A percentile compares a stretch with the other conserved stretches of the same genome.
Conservation (phyloP, 768 basidiomycete genomes). For the Mycena amicta region DNA sequence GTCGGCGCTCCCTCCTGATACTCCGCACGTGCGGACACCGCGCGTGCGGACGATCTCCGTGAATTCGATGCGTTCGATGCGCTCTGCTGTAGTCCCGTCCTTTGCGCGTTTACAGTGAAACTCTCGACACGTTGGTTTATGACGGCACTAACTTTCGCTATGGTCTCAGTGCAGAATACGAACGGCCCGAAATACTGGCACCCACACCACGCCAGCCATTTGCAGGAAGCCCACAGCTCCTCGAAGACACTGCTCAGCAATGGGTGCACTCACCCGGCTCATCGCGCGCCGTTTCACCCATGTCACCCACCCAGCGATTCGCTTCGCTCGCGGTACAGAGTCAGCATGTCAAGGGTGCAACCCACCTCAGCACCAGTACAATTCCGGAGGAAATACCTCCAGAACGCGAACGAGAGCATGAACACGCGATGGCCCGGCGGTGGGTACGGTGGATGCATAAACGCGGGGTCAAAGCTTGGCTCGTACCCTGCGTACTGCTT, state of each 20-base stretch:
- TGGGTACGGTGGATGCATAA: conserved; percentile 86
- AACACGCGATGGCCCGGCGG: conserved; percentile 50
- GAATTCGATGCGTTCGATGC: conserved; percentile 24
- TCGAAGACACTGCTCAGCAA: conserved; percentile 14
- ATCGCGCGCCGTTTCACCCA: conserved; percentile 20
- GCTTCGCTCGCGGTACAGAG: neutral
- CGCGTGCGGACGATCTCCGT: conserved; percentile 36
- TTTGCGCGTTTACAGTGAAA: conserved; percentile 13
- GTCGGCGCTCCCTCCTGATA: conserved; percentile 42
- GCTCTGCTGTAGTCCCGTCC: neutral
- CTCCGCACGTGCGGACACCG: conserved; percentile 29
- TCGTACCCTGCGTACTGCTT: conserved; percentile 58
- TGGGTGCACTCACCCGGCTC: conserved; percentile 11
- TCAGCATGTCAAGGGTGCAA: conserved; percentile 13
- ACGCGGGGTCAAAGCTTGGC: conserved; percentile 58
- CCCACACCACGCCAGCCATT: conserved; percentile 18
- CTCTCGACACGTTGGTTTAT: too few species aligned
- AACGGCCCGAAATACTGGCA: conserved; percentile 21
- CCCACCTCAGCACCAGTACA: conserved; percentile 14
- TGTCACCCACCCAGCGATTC: conserved; percentile 14
- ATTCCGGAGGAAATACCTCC: conserved; percentile 13
- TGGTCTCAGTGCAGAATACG: conserved; percentile 18
- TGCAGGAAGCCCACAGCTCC: conserved; percentile 9
- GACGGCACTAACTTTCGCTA: too few species aligned
- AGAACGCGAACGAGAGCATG: conserved; percentile 23